A percentile compares a stretch with the other conserved stretches of the same genome.
Evolutionary conservation across 2,329 filamentous ascomycete species (phyloP).

Genomic region (Phialophora verrucosa): DNA sequence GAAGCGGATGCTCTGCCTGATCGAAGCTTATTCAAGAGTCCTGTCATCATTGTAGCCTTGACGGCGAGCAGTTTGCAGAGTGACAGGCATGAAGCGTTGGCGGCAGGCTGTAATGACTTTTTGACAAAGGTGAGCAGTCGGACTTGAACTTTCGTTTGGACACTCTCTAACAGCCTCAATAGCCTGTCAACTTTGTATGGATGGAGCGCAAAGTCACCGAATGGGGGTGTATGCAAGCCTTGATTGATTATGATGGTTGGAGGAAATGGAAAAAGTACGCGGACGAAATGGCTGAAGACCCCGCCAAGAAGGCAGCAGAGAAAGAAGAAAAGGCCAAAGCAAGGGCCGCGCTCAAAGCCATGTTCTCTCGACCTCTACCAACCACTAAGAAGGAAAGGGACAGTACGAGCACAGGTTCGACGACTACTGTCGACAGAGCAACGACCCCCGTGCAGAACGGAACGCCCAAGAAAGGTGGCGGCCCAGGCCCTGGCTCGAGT

Average conservation of each 20-base stretch:
- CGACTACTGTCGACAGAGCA: constrained; percentile 17
- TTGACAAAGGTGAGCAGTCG: constrained; percentile 78
- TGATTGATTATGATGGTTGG: constrained; percentile 99
- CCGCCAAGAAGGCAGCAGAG: constrained; percentile 36
- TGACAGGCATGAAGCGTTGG: constrained; percentile 91
- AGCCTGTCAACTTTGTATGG: constrained; percentile 96
- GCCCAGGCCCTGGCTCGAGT: constrained; percentile 12
- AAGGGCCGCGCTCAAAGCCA: constrained; percentile 39
- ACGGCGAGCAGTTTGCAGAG: constrained; percentile 94
- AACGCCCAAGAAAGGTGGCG: constrained; percentile 24
- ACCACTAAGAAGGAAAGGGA: constrained; percentile 35
- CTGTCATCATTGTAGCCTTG: constrained; percentile 95
- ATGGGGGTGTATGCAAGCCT: constrained; percentile 99
- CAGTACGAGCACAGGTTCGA: constrained; percentile 19
- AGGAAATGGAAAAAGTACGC: constrained; percentile 90
- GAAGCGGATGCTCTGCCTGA: constrained; percentile 68
- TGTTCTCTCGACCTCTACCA: constrained; percentile 37
- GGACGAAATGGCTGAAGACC: constrained; percentile 42
- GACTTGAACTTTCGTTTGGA: constrained; percentile 14
- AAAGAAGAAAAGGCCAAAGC: constrained; percentile 40
- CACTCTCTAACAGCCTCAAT: constrained; percentile 21
- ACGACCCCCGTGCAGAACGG: constrained; percentile 24
- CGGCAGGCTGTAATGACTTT: constrained; percentile 97
- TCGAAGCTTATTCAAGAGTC: constrained; percentile 84
- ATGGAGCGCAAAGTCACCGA: constrained; percentile 97